These are phyloP conservation scores for Herpetomonas muscarum DNA, from an alignment of 208 protist species.

Conservation along the genomic window DNA sequence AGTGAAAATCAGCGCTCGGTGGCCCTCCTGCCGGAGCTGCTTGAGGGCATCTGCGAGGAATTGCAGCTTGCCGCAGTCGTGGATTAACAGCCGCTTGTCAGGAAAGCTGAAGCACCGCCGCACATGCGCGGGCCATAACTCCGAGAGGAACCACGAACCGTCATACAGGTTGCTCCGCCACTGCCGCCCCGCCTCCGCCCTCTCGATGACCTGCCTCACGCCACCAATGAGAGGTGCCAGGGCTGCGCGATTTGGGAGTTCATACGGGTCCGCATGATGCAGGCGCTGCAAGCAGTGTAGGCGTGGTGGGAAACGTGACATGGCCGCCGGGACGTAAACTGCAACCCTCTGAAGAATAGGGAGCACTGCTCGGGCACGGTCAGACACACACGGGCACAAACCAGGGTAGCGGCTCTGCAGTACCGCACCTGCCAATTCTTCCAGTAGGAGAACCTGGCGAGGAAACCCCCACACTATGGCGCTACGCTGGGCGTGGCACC, in stretches of 20 bases:
- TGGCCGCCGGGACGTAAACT: slow-evolving; percentile 56
- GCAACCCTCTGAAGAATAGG: slow-evolving; percentile 46
- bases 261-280: slow-evolving; percentile 20
- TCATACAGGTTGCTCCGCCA: slow-evolving; percentile 36
- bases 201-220: slow-evolving; percentile 12
- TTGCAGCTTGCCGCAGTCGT: slow-evolving; percentile 97
- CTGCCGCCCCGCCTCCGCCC: not conserved
- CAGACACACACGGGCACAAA: slow-evolving; percentile 39
- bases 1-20: slow-evolving; percentile 98
- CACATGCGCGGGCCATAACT: slow-evolving; percentile 73
- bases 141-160: slow-evolving; percentile 38
- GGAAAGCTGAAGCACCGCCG: slow-evolving; percentile 90
- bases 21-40: slow-evolving; percentile 70
- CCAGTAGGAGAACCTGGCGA: no score
- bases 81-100: slow-evolving; percentile 93
- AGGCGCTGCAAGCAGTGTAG: slow-evolving; percentile 51
- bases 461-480: no score
- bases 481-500: slow-evolving; percentile 15
- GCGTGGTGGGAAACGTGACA: slow-evolving; percentile 26
- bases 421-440: no score
- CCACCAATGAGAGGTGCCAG: slow-evolving; percentile 37
- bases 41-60: slow-evolving; percentile 80
- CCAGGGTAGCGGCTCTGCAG: slow-evolving; percentile 3
- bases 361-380: slow-evolving; percentile 27
- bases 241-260: slow-evolving; percentile 13